Percentiles rank a stretch among this genome's conserved stretches.
phyloP scores from a whole-genome alignment of 2,329 filamentous ascomycete species.

The Amauroascus verrucosus region DNA sequence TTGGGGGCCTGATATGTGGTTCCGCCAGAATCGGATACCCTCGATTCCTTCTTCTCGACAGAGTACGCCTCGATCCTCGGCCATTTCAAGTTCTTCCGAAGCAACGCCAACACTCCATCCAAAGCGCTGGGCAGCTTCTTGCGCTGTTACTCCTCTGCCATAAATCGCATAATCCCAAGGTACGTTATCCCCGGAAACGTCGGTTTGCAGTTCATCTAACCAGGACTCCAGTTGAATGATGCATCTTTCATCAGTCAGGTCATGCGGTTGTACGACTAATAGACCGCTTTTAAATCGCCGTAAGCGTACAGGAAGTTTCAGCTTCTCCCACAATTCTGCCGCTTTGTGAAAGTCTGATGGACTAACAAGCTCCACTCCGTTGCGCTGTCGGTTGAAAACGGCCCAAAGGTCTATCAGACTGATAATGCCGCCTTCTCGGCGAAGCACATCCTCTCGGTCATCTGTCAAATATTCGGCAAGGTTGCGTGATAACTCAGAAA shows the following conservation, averaged over 20 bases:
- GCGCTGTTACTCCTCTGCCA: slow-evolving; percentile 77
- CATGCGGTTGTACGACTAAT: slow-evolving; percentile 81
- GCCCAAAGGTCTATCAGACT: slow-evolving; percentile 87
- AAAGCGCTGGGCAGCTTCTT: slow-evolving; percentile 80
- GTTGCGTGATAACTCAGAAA: slow-evolving; percentile 76
- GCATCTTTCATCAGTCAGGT: slow-evolving; percentile 84
- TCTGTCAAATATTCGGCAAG: slow-evolving; percentile 83
- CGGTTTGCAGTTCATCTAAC: slow-evolving; percentile 61
- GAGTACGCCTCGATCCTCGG: slow-evolving; percentile 75
- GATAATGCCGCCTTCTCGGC: slow-evolving; percentile 75
- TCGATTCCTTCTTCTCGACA: slow-evolving; percentile 90
- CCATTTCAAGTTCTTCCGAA: slow-evolving; percentile 92
- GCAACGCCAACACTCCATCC: slow-evolving; percentile 97
- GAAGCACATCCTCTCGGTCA: slow-evolving; percentile 66
- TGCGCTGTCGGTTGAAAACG: slow-evolving; percentile 83
- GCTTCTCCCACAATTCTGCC: slow-evolving; percentile 72
- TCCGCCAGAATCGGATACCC: slow-evolving; percentile 88
- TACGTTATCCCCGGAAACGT: slow-evolving; percentile 54
- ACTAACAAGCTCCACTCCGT: slow-evolving; percentile 87
- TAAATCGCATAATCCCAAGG: slow-evolving; percentile 68
- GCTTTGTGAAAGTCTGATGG: slow-evolving; percentile 88
- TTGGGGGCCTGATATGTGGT: slow-evolving; percentile 37
- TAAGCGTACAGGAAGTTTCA: slow-evolving; percentile 75
- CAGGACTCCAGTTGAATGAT: slow-evolving; percentile 65
- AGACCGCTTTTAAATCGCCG: slow-evolving; percentile 86